Evolutionary conservation across 192 early-diverging fungal genomes (phyloP).

Genomic region (Chytriomyces sp.): DNA sequence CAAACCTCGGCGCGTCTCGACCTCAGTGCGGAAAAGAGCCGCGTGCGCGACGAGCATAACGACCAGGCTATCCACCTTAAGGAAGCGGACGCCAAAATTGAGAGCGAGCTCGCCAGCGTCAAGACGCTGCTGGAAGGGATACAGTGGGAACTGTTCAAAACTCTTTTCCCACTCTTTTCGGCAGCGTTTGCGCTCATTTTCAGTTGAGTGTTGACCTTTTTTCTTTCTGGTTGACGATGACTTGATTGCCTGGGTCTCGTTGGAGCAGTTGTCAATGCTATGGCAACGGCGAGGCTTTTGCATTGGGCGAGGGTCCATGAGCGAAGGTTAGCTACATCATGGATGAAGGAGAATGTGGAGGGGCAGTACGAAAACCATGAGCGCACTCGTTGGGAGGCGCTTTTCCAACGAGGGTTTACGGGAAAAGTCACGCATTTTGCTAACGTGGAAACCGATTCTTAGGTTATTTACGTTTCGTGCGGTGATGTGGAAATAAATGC

Average conservation of each 20-base stretch:
- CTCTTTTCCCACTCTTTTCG: constrained; percentile 53
- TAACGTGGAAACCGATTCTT: too few species aligned
- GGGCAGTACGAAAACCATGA: too few species aligned
- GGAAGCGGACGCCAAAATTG: constrained; percentile 85
- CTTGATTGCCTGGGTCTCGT: neutral
- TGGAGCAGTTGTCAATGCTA: neutral
- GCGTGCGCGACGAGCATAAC: constrained; percentile 82
- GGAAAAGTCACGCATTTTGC: neutral
- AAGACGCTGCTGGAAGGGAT: constrained; percentile 87
- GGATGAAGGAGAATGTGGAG: too few species aligned
- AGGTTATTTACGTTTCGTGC: constrained; percentile 39
- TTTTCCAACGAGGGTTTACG: too few species aligned
- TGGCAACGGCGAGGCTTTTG: neutral
- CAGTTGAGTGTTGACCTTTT: constrained; percentile 28
- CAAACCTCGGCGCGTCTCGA: constrained; percentile 86
- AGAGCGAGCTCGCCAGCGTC: constrained; percentile 80
- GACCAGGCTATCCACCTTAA: constrained; percentile 82
- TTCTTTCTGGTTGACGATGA: neutral
- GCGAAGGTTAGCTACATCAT: neutral
- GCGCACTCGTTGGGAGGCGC: too few species aligned
- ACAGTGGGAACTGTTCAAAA: constrained; percentile 66
- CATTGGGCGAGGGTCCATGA: neutral
- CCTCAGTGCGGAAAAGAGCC: constrained; percentile 84
- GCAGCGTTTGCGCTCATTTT: constrained; percentile 48
- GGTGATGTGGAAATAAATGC: constrained; percentile 23